A percentile compares a stretch with the other conserved stretches of the same genome.
These are phyloP conservation scores for Penicillium psychrofluorescens DNA, from an alignment of 495 filamentous ascomycete species.

Conservation along the genomic window DNA sequence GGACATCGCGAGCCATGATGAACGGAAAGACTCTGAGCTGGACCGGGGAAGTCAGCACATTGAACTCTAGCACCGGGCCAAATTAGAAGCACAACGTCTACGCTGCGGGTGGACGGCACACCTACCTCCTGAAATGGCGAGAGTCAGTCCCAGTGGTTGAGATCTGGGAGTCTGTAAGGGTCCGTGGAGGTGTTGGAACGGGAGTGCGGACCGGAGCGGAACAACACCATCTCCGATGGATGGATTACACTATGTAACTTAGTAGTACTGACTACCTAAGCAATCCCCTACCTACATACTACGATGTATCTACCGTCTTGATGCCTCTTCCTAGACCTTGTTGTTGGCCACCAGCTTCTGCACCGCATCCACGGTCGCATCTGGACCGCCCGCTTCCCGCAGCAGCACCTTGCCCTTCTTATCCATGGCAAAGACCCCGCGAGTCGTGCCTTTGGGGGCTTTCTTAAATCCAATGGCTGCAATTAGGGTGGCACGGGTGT, in stretches of 20 bases:
- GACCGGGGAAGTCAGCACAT: conserved; percentile 4
- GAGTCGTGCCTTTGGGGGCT: conserved; percentile 61
- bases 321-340: neutral
- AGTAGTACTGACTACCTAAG: too few species aligned
- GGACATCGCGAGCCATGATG: conserved; percentile 34
- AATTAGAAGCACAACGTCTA: too few species aligned
- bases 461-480: conserved; percentile 72
- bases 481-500: conserved; percentile 64
- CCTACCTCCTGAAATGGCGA: conserved; percentile 10
- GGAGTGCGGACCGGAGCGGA: too few species aligned
- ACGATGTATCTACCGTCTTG: too few species aligned
- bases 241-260: too few species aligned
- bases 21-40: conserved; percentile 19
- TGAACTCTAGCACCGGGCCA: neutral
- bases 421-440: conserved; percentile 82
- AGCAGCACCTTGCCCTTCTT: conserved; percentile 51
- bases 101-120: neutral
- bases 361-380: conserved; percentile 41
- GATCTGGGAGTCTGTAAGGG: too few species aligned
- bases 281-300: too few species aligned
- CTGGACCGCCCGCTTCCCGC: conserved; percentile 37
- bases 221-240: too few species aligned
- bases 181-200: too few species aligned
- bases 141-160: conserved; percentile 7
- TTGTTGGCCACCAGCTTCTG: conserved; percentile 23